Conservation (phyloP, 140 eudicot genomes). For the Anethum foeniculum region DNA sequence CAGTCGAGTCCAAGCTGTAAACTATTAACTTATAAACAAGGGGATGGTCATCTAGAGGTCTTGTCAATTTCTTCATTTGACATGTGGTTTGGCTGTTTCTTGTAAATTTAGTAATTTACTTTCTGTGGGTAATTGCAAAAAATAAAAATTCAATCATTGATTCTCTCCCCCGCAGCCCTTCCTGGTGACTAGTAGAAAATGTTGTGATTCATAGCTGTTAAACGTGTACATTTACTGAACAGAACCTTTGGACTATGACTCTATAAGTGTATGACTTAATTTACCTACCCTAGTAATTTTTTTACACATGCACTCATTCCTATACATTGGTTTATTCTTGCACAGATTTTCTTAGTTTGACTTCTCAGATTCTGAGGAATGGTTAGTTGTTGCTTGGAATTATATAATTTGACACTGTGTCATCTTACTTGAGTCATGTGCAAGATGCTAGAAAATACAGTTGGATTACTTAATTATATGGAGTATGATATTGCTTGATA, state of each 20-base stretch:
- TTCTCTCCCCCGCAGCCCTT: background rate
- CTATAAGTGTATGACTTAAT: background rate
- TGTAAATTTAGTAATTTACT: background rate
- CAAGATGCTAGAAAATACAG: background rate
- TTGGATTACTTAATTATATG: background rate
- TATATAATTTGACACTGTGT: background rate
- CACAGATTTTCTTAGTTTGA: constrained; percentile 37
- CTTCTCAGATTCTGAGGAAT: constrained; percentile 11
- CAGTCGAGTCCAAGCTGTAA: background rate
- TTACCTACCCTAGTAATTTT: background rate
- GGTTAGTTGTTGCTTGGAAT: constrained; percentile 13
- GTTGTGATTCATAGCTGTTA: background rate
- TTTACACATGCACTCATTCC: constrained; percentile 1
- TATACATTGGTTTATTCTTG: constrained; percentile 1
- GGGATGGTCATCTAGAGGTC: background rate
- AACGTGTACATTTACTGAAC: background rate
- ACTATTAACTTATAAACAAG: background rate
- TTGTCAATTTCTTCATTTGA: constrained; percentile 15
- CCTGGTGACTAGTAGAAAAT: background rate
- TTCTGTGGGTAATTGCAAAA: background rate
- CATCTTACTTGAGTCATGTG: constrained; percentile 11
- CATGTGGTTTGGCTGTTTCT: background rate
- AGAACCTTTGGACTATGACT: background rate
- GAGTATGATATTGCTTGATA: background rate
- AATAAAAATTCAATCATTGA: background rate